Conservation (phyloP, 2,329 filamentous ascomycete genomes). For the Aspergillus proliferans region DNA sequence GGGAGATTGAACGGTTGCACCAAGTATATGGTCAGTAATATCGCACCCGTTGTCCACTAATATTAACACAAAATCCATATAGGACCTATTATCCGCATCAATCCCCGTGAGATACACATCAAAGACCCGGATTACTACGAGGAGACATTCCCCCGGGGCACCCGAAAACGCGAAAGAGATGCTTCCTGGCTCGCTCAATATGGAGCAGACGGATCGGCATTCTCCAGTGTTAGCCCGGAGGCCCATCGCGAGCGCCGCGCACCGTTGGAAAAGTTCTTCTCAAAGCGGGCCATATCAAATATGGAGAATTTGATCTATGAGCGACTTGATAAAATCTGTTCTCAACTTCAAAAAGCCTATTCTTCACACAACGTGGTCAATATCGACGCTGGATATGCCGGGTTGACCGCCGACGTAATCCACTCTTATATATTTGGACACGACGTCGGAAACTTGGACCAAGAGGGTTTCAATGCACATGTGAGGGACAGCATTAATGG, state of each 20-base stretch:
- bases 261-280: slow-evolving; percentile 17
- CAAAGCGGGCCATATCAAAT: slow-evolving; percentile 12
- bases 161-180: slow-evolving; percentile 23
- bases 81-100: slow-evolving; percentile 32
- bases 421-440: slow-evolving; percentile 31
- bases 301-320: slow-evolving; percentile 9
- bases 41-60: too few species aligned
- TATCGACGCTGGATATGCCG: slow-evolving; percentile 18
- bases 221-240: slow-evolving; percentile 13
- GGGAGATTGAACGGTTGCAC: slow-evolving; percentile 30
- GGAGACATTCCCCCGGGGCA: slow-evolving; percentile 24
- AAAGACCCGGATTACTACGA: slow-evolving; percentile 29
- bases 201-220: slow-evolving; percentile 7
- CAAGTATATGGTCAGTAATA: slow-evolving; percentile 23
- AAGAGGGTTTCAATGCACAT: slow-evolving; percentile 18
- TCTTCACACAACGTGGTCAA: slow-evolving; percentile 9
- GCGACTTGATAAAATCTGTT: slow-evolving; percentile 10
- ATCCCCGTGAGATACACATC: slow-evolving; percentile 29
- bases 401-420: slow-evolving; percentile 32
- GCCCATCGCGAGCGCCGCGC: slow-evolving; percentile 16
- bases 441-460: slow-evolving; percentile 26
- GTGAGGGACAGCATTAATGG: slow-evolving; percentile 15
- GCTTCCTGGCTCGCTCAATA: slow-evolving; percentile 10
- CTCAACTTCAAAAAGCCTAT: slow-evolving; percentile 7
- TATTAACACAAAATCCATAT: neutral